Evolutionary conservation across 176 grass and related monocot genomes (phyloP).

Genomic region (Secale cereale): DNA sequence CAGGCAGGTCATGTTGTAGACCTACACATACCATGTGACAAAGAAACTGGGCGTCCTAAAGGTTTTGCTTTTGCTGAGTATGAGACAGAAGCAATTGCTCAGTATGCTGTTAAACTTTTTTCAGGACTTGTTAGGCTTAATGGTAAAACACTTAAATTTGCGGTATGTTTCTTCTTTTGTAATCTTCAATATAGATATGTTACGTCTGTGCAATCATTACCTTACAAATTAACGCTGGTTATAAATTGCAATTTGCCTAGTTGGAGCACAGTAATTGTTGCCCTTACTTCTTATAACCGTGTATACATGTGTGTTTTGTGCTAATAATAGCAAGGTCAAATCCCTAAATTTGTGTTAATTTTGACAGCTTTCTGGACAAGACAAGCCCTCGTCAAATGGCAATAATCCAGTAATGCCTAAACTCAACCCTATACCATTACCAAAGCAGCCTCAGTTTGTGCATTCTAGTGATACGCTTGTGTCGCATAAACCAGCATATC

Average conservation of each 20-base stretch:
- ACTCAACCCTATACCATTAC: constrained; percentile 42
- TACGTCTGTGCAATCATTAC: not conserved
- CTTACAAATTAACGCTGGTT: not conserved
- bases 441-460: constrained; percentile 35
- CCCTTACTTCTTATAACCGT: not conserved
- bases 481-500: constrained; percentile 35
- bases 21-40: constrained; percentile 71
- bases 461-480: constrained; percentile 32
- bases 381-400: constrained; percentile 47
- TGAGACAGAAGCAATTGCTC: constrained; percentile 67
- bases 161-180: constrained; percentile 49
- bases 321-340: not conserved
- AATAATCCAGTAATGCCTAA: constrained; percentile 50
- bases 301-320: not conserved
- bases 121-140: constrained; percentile 64
- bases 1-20: constrained; percentile 76
- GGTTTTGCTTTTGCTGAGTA: constrained; percentile 95
- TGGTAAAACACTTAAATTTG: constrained; percentile 71
- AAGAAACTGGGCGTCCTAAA: constrained; percentile 68
- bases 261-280: not conserved
- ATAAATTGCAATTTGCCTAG: not conserved
- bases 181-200: not conserved
- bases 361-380: constrained; percentile 72
- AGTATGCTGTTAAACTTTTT: constrained; percentile 82
- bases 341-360: not conserved